Percentiles rank a stretch among this genome's conserved stretches.
These are phyloP conservation scores for Thuidium tamariscinum DNA, from an alignment of 225 moss, liverwort and hornwort genomes.

Conservation along the genomic window DNA sequence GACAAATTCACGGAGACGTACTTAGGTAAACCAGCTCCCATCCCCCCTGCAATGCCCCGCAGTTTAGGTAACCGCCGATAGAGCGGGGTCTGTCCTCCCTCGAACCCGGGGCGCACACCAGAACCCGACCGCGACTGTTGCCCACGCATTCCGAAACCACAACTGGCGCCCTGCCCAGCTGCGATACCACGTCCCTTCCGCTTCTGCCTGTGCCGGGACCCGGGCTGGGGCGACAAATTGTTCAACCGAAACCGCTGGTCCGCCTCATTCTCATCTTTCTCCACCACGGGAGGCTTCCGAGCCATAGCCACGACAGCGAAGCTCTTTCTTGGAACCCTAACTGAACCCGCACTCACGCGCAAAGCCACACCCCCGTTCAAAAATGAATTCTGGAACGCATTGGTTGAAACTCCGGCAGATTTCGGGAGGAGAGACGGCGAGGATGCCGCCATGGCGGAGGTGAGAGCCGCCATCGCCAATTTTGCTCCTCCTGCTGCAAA, in stretches of 20 bases:
- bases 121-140: constrained; percentile 93
- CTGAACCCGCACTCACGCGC: neutral
- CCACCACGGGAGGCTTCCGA: constrained; percentile 9
- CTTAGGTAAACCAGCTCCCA: constrained; percentile 87
- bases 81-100: constrained; percentile 85
- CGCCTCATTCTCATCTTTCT: constrained; percentile 6
- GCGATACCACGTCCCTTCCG: constrained; percentile 94
- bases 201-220: constrained; percentile 86
- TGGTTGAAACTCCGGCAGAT: neutral
- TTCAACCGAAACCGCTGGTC: constrained; percentile 61
- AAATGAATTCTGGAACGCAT: constrained; percentile 9
- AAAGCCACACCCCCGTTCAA: neutral
- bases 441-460: constrained; percentile 11
- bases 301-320: constrained; percentile 18
- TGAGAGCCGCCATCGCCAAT: constrained; percentile 26
- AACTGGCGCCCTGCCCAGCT: constrained; percentile 86
- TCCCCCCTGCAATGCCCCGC: constrained; percentile 83
- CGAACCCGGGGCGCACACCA: constrained; percentile 82
- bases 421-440: constrained; percentile 3
- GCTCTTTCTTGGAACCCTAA: constrained; percentile 3
- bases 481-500: neutral
- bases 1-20: constrained; percentile 70
- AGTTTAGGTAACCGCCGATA: constrained; percentile 83
- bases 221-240: constrained; percentile 78
- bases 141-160: constrained; percentile 90